phyloP scores from a whole-genome alignment of 2,329 filamentous ascomycete species.

The Thelonectria discophora region DNA sequence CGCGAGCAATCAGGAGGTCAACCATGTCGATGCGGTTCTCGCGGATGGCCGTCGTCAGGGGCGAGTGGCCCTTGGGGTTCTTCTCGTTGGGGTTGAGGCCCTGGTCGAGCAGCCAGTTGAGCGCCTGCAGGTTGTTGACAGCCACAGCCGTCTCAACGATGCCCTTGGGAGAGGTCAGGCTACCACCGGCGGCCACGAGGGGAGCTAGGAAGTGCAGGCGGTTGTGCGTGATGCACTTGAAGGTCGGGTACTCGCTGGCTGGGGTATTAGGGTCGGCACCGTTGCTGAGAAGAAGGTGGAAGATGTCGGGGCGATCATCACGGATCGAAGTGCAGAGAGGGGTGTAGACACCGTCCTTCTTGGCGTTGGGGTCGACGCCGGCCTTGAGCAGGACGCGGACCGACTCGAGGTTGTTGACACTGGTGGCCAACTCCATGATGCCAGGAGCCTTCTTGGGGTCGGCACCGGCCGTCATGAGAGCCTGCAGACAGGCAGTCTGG shows the following conservation, averaged over 20 bases:
- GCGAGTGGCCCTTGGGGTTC: conserved; percentile 65
- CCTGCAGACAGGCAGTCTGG: conserved; percentile 64
- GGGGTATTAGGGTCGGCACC: conserved; percentile 70
- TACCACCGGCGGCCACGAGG: conserved; percentile 67
- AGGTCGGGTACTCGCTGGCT: conserved; percentile 71
- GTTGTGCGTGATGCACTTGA: conserved; percentile 74
- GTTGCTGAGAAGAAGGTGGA: conserved; percentile 64
- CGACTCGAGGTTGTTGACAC: conserved; percentile 70
- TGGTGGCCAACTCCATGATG: conserved; percentile 70
- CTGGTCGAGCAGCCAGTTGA: conserved; percentile 68
- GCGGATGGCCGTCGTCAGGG: conserved; percentile 72
- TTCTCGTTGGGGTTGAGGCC: conserved; percentile 69
- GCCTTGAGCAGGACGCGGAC: conserved; percentile 65
- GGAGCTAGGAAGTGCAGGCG: conserved; percentile 67
- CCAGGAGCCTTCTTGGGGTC: conserved; percentile 68
- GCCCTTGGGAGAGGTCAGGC: conserved; percentile 67
- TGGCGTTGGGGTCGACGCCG: conserved; percentile 67
- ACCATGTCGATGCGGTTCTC: conserved; percentile 68
- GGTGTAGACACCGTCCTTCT: conserved; percentile 73
- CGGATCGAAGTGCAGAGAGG: conserved; percentile 74
- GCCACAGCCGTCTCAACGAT: conserved; percentile 72
- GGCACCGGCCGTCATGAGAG: conserved; percentile 67
- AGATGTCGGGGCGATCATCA: conserved; percentile 69
- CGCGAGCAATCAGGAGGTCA: conserved; percentile 64
- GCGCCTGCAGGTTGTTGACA: conserved; percentile 67